phyloP scores from a whole-genome alignment of 768 basidiomycete genomes.

The Trametes cinnabarina region DNA sequence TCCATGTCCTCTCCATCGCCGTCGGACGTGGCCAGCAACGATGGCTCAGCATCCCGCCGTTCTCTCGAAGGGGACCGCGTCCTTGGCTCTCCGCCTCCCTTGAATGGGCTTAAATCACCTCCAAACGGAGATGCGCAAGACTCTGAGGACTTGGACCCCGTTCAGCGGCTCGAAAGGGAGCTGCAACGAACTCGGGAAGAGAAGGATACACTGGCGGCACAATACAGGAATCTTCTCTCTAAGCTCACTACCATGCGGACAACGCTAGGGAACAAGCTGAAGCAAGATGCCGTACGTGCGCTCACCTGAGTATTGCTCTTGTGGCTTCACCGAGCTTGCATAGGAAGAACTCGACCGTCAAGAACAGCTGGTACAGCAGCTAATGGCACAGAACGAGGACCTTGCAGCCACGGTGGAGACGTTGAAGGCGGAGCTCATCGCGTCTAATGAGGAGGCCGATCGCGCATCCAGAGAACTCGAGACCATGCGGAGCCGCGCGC shows the following conservation, averaged over 20 bases:
- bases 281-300: constrained; percentile 86
- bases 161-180: constrained; percentile 66
- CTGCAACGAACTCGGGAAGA: constrained; percentile 76
- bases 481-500: constrained; percentile 56
- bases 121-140: constrained; percentile 27
- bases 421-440: constrained; percentile 74
- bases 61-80: constrained; percentile 30
- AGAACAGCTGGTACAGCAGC: constrained; percentile 76
- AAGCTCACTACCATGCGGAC: constrained; percentile 93
- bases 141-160: constrained; percentile 45
- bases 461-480: constrained; percentile 69
- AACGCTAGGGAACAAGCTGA: constrained; percentile 88
- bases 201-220: constrained; percentile 81
- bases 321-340: constrained; percentile 19
- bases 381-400: constrained; percentile 78
- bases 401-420: constrained; percentile 69
- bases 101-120: constrained; percentile 27
- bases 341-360: constrained; percentile 98
- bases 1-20: constrained; percentile 16
- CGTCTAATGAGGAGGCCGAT: constrained; percentile 73
- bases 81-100: constrained; percentile 23
- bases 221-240: constrained; percentile 82
- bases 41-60: constrained; percentile 18
- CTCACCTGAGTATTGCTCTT: background rate
- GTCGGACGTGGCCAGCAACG: constrained; percentile 17